phyloP scores from a whole-genome alignment of 306 rosid genomes.

The Cicer judaicum region DNA sequence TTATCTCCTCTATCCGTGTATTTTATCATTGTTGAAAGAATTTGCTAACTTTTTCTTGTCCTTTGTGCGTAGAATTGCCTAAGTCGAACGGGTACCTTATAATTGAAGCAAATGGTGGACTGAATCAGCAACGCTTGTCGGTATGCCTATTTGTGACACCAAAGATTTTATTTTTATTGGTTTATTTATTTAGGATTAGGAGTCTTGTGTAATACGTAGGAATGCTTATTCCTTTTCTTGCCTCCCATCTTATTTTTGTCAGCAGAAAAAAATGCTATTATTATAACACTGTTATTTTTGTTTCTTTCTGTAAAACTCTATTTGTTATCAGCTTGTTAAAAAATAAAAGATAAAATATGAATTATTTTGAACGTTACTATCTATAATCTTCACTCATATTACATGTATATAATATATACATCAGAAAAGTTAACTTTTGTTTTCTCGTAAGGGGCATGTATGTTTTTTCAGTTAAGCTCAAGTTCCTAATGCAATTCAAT shows the following conservation, averaged over 20 bases:
- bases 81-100: slow-evolving; percentile 87
- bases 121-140: slow-evolving; percentile 96
- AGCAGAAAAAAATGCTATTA: neutral
- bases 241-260: slow-evolving; percentile 1
- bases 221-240: slow-evolving; percentile 32
- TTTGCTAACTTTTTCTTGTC: slow-evolving; percentile 41
- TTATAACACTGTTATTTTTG: neutral
- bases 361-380: neutral
- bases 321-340: neutral
- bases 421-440: slow-evolving; percentile 8
- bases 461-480: neutral
- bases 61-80: slow-evolving; percentile 62
- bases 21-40: slow-evolving; percentile 34
- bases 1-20: slow-evolving; percentile 20
- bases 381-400: slow-evolving; percentile 7
- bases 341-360: slow-evolving; percentile 6
- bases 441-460: neutral
- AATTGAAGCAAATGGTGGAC: slow-evolving; percentile 97
- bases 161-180: slow-evolving; percentile 16
- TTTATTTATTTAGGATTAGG: slow-evolving; percentile 32
- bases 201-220: neutral
- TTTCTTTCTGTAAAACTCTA: too few relatives aligned
- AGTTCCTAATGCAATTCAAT: slow-evolving; percentile 1
- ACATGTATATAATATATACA: slow-evolving; percentile 21
- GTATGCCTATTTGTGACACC: slow-evolving; percentile 57